phyloP scores from a whole-genome alignment of 345 rosid genomes.

The Eucalyptus grandis region DNA sequence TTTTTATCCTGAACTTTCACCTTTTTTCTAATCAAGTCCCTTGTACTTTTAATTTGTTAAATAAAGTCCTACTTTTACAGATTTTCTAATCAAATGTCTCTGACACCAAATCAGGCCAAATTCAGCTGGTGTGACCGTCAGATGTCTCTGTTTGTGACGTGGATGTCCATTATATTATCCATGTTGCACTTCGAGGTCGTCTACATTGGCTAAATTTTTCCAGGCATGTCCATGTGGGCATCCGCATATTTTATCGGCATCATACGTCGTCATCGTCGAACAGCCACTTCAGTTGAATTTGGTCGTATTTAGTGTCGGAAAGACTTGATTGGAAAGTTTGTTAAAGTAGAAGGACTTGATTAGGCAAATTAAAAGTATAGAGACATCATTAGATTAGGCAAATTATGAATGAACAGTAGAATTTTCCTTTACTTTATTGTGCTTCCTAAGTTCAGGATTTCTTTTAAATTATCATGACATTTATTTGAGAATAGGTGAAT shows the following conservation, averaged over 20 bases:
- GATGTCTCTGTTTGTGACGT: too few relatives aligned
- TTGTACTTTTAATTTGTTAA: too few relatives aligned
- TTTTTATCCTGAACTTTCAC: too few relatives aligned
- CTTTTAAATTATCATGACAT: too few relatives aligned
- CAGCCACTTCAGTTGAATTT: neutral
- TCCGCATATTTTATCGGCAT: neutral
- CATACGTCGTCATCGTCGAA: fast-evolving
- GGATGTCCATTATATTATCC: neutral
- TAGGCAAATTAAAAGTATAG: neutral
- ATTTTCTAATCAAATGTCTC: too few relatives aligned
- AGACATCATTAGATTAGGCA: neutral
- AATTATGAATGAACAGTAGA: neutral
- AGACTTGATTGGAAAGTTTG: neutral
- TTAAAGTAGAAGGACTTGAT: neutral
- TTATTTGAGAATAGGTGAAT: too few relatives aligned
- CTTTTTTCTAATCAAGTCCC: too few relatives aligned
- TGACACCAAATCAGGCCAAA: too few relatives aligned
- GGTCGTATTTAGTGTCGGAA: neutral
- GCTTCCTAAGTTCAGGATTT: neutral
- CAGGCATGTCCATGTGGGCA: neutral
- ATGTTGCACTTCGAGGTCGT: neutral
- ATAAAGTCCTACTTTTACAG: too few relatives aligned
- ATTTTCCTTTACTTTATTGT: neutral
- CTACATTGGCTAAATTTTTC: neutral
- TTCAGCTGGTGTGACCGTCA: too few relatives aligned